These are phyloP conservation scores for Cladosporium phlei DNA, from an alignment of 2,329 filamentous ascomycete species.

Conservation along the genomic window DNA sequence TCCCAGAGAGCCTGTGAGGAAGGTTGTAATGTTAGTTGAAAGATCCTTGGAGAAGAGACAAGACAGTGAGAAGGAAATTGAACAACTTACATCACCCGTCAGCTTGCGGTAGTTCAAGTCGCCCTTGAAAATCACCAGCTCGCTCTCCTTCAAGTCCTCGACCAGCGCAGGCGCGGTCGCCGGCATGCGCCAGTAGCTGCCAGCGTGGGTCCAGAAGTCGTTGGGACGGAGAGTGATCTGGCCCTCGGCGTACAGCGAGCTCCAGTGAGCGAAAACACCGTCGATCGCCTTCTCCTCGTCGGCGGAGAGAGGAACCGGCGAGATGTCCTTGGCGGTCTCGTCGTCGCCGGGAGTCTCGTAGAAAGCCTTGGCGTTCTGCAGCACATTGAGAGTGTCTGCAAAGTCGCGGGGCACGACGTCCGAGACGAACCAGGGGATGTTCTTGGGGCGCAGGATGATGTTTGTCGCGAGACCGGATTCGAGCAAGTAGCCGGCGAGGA, in stretches of 20 bases:
- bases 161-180: conserved; percentile 61
- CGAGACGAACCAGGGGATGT: conserved; percentile 96
- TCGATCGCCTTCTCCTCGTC: conserved; percentile 62
- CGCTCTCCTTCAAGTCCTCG: conserved; percentile 73
- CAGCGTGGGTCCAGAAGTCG: conserved; percentile 82
- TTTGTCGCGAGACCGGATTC: conserved; percentile 78
- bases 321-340: conserved; percentile 49
- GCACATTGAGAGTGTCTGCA: conserved; percentile 68
- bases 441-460: conserved; percentile 87
- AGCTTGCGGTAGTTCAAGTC: conserved; percentile 96
- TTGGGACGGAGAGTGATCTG: conserved; percentile 79
- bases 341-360: conserved; percentile 73
- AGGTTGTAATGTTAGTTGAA: no score
- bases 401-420: conserved; percentile 90
- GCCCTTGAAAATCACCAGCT: conserved; percentile 93
- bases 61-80: no score
- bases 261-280: conserved; percentile 82
- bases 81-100: conserved; percentile 66
- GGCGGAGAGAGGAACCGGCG: conserved; percentile 59
- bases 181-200: conserved; percentile 85
- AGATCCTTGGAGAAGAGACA: no score
- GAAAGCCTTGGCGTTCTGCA: conserved; percentile 73
- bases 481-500: conserved; percentile 85
- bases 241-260: conserved; percentile 72
- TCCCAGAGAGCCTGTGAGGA: conserved; percentile 66